Percentiles rank a stretch among this genome's conserved stretches.
These are phyloP conservation scores for Ogataea zsoltii DNA, from an alignment of 805 yeast species.

Conservation along the genomic window DNA sequence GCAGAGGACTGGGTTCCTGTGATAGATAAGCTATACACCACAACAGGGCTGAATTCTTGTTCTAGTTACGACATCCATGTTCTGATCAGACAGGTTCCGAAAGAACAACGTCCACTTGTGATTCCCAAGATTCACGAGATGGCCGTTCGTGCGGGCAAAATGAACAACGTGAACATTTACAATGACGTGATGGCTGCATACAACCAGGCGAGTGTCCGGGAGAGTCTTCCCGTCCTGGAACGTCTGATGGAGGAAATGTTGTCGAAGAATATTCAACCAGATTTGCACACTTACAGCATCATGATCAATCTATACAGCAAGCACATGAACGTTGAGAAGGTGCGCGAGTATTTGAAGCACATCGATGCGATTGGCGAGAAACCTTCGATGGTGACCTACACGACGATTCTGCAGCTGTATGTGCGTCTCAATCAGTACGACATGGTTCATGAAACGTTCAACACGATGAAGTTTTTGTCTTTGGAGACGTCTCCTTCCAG, in stretches of 20 bases:
- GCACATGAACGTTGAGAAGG: conserved; percentile 36
- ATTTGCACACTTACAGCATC: conserved; percentile 43
- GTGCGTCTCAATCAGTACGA: conserved; percentile 50
- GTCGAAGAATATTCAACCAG: conserved; percentile 31
- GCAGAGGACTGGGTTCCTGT: conserved; percentile 51
- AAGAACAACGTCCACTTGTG: conserved; percentile 33
- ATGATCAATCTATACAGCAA: conserved; percentile 49
- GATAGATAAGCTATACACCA: conserved; percentile 36
- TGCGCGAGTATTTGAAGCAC: conserved; percentile 39
- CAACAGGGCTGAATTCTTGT: conserved; percentile 38
- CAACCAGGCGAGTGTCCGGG: conserved; percentile 17
- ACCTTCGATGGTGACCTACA: conserved; percentile 49
- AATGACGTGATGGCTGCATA: conserved; percentile 39
- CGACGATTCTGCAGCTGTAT: conserved; percentile 62
- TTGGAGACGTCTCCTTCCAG: conserved; percentile 64
- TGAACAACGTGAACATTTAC: conserved; percentile 35
- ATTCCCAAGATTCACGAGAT: conserved; percentile 41
- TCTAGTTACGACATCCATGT: conserved; percentile 35
- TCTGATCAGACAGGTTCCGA: conserved; percentile 45
- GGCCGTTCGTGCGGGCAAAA: conserved; percentile 36
- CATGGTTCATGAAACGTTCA: conserved; percentile 74
- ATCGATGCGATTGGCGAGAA: conserved; percentile 41
- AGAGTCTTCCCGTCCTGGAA: conserved; percentile 35
- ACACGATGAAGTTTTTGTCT: conserved; percentile 81
- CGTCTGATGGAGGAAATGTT: conserved; percentile 31